Base-by-base conservation (phyloP, 192 early-diverging fungal genomes). In the Rhizophlyctis rosea region DNA sequence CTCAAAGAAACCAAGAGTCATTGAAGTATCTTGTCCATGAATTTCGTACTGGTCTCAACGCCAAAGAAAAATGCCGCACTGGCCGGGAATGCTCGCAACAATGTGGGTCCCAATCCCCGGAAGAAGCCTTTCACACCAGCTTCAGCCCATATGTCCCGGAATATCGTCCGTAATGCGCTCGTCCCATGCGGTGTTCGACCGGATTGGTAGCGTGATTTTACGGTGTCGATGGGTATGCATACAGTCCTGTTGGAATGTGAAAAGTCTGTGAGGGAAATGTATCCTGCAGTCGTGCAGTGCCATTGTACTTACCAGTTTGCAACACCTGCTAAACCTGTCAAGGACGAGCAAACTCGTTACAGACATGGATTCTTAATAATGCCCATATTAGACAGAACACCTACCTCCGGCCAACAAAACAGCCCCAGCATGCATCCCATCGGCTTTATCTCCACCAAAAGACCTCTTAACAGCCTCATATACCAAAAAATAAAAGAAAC, bases 331-430 rank as follows among this genome's bases (percentile, higher is more conserved):
- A 95, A 82, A 73, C 83, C 84, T 85, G 47, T 52, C 49, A 36
- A 59, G 2, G 25, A 29, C 36, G n/a, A n/a, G n/a, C n/a, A n/a
- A n/a, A 36, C 21, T 29, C 18, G 14, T 47, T 11, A 34, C 11
- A 34, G 7, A n/a, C 18, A 9, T 35, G 18, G 29, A 57, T 18
- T 27, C 16, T 34, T 24, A 51, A 14, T n/a, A n/a, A 31, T 47
- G 21, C 36, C n/a, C 54, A 27, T 27, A n/a, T n/a, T n/a, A n/a
- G n/a, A n/a, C n/a, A n/a, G n/a, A n/a, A n/a, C 25, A 77, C 76
- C 36, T 86, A 74, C 95, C 95, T 72, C 95, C 95, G 44, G 95
- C 92, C 34, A 92, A 81, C 50, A 98, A 69, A 48, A 92, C 85
- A 25, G 88, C 78, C 25, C 77, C 70, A 7, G 86, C 79, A 63